These are phyloP conservation scores for Starmerella vitae DNA, from an alignment of 805 yeast genomes.

Conservation along the genomic window DNA sequence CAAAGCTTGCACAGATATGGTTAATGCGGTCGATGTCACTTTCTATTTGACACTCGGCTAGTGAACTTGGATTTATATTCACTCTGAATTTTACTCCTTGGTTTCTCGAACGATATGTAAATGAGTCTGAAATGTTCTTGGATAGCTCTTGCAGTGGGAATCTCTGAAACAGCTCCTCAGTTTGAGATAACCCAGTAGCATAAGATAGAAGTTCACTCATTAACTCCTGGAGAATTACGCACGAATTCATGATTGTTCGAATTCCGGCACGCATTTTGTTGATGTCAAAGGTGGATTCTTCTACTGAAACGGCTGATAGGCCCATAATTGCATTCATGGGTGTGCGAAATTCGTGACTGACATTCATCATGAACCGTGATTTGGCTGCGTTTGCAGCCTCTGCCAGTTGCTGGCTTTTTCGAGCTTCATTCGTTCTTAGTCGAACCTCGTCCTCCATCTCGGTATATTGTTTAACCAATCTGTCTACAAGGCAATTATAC, in stretches of 20 bases:
- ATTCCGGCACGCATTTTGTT: constrained; percentile 55
- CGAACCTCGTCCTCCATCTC: constrained; percentile 79
- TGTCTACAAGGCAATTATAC: constrained; percentile 83
- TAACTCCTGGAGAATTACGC: constrained; percentile 75
- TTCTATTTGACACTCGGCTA: constrained; percentile 41
- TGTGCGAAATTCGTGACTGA: constrained; percentile 84
- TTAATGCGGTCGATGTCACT: constrained; percentile 84
- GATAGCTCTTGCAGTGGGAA: constrained; percentile 66
- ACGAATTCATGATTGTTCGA: constrained; percentile 73
- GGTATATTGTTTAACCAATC: constrained; percentile 67
- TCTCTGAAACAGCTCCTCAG: constrained; percentile 70
- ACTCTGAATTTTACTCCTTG: constrained; percentile 54
- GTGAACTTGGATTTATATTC: constrained; percentile 37
- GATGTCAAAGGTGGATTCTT: constrained; percentile 60
- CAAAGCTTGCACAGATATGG: constrained; percentile 80
- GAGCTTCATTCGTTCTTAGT: constrained; percentile 75
- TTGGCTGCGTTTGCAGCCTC: constrained; percentile 85
- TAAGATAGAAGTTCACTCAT: constrained; percentile 81
- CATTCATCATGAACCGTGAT: constrained; percentile 84
- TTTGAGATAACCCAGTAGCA: constrained; percentile 70
- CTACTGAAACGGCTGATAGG: constrained; percentile 87
- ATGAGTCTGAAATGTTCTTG: constrained; percentile 66
- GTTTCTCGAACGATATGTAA: constrained; percentile 39
- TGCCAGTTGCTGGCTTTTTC: constrained; percentile 32
- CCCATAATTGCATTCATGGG: constrained; percentile 94